These are phyloP conservation scores for Xylaria sp. DNA, from an alignment of 2,329 filamentous ascomycete species.

Conservation along the genomic window DNA sequence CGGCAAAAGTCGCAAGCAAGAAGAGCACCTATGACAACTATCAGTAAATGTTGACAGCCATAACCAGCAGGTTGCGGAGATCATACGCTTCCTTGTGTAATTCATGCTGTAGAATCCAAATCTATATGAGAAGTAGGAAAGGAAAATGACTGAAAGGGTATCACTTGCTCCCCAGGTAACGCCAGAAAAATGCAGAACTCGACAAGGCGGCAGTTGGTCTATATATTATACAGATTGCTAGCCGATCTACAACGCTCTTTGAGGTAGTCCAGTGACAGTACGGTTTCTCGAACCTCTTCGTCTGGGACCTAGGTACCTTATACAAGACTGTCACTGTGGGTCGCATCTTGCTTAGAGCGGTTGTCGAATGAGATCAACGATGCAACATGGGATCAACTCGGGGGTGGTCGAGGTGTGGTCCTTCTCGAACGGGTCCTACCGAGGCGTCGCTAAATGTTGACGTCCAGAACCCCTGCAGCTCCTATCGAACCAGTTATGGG, in stretches of 20 bases:
- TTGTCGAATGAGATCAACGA: constrained; percentile 29
- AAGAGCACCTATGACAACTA: constrained; percentile 49
- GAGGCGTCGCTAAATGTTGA: constrained; percentile 15
- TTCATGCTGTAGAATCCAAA: constrained; percentile 45
- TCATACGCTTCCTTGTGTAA: constrained; percentile 53
- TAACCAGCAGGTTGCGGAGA: constrained; percentile 18
- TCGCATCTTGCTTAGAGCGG: constrained; percentile 19
- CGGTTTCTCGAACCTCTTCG: constrained; percentile 4
- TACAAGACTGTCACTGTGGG: constrained; percentile 31
- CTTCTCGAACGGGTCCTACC: constrained; percentile 25
- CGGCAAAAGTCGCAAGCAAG: constrained; percentile 56
- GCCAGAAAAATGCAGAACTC: neutral
- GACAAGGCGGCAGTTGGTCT: constrained; percentile 3
- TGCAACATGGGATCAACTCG: constrained; percentile 23
- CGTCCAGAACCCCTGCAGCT: constrained; percentile 21
- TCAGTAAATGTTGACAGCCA: constrained; percentile 38
- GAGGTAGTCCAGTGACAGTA: neutral
- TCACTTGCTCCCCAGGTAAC: neutral
- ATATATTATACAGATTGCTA: constrained; percentile 14
- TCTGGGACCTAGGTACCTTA: constrained; percentile 23
- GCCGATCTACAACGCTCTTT: constrained; percentile 6
- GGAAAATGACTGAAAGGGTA: constrained; percentile 6
- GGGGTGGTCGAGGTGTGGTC: constrained; percentile 25
- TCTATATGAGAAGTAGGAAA: constrained; percentile 3
- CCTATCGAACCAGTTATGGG: constrained; percentile 9